Base-by-base conservation (phyloP, 2,329 filamentous ascomycete genomes). In the Ophiosphaerella narmari region DNA sequence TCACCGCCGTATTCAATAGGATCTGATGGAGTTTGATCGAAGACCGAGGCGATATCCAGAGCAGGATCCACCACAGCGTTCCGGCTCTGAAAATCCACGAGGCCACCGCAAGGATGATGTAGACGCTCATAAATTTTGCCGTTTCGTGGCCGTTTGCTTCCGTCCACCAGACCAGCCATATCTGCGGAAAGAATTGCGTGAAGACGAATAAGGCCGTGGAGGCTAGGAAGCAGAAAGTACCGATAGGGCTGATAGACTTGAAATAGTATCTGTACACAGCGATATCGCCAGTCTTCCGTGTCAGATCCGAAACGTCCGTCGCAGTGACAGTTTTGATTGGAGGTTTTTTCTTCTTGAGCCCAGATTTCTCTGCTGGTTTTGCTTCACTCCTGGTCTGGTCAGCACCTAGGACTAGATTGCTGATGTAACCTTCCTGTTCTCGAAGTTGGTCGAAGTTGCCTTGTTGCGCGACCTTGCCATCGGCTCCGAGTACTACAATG, bases 161-260 rank as follows among this genome's bases (percentile, higher is more conserved):
- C 0, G 75, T 67, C 78, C 59, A 80, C 66, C 75, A 78, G 43
- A 76, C 70, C 12, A 80, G 65, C 78, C 78, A 80, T 2, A 80
- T 58, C 14, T 59, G 55, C 11, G 58, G 48, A 40, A 62, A 63
- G 3, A 44, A 46, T 6, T 46, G 49, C 16, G 43, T 43, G 37
- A 59, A 39, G 31, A 59, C 62, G 52, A 64, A 66, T n/a, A 59
- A 24, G 9, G 46, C 50, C 14, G 44, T 54, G 36, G 54, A 53
- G 43, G 52, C 50, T 36, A 48, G 55, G 41, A 60, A 62, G 16
- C 51, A 39, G 16, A 47, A 29, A 37, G 48, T 55, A 18, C 45
- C 42, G 9, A 43, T 6, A 46, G 45, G 54, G n/a, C 60, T 56
- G 32, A 60, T 45, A 1, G 54, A 50, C n/a, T 45, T 35, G 11